phyloP scores from a whole-genome alignment of 768 basidiomycete species.

The Leccinellum rugosiceps region DNA sequence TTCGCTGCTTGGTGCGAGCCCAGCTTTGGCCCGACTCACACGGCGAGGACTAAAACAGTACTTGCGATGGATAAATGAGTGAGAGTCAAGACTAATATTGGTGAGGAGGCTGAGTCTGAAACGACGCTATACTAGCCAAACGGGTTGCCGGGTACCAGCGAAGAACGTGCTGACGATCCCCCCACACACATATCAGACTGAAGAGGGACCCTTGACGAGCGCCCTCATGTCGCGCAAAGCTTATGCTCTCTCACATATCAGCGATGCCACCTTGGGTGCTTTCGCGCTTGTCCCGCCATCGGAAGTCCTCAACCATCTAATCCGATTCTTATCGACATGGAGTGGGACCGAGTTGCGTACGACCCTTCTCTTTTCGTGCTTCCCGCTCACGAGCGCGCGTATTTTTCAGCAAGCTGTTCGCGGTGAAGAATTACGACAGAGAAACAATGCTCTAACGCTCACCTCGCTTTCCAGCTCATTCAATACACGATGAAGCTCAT shows the following conservation, averaged over 20 bases:
- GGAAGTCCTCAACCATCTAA: conserved; percentile 65
- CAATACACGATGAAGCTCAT: conserved; percentile 73
- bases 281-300: conserved; percentile 59
- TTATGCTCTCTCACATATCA: conserved; percentile 48
- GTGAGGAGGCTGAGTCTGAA: background rate
- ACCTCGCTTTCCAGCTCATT: conserved; percentile 48
- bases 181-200: background rate
- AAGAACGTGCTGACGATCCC: background rate
- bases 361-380: conserved; percentile 6
- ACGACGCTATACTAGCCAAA: background rate
- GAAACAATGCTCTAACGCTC: background rate
- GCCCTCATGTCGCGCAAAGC: conserved; percentile 52
- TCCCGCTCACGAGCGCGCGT: conserved; percentile 8
- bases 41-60: background rate
- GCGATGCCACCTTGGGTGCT: conserved; percentile 61
- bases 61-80: background rate
- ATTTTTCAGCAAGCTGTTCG: conserved; percentile 64
- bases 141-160: no score
- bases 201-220: background rate
- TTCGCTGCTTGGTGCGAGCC: background rate
- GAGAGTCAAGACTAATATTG: background rate
- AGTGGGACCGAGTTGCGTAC: conserved; percentile 79
- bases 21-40: background rate
- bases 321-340: conserved; percentile 79
- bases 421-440: conserved; percentile 39